phyloP scores from a whole-genome alignment of 305 asterid genomes.

The Solanum aculeatissimum region DNA sequence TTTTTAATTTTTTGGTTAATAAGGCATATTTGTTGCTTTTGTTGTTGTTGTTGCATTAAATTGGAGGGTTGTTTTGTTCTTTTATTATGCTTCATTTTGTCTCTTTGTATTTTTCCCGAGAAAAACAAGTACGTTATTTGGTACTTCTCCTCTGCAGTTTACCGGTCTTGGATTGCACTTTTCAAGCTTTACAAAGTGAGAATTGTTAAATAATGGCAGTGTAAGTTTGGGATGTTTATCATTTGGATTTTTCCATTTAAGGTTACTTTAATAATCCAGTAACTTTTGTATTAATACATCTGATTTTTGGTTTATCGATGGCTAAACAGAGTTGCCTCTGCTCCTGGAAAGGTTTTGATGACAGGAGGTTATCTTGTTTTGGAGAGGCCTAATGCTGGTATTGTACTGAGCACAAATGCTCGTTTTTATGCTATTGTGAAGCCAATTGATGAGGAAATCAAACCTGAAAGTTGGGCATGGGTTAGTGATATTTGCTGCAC shows the following conservation, averaged over 20 bases:
- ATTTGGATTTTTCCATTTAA: background rate
- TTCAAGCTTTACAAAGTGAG: background rate
- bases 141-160: background rate
- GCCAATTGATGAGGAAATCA: slow-evolving; percentile 56
- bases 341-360: slow-evolving; percentile 97
- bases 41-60: background rate
- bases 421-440: slow-evolving; percentile 84
- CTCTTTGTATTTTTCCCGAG: background rate
- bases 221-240: background rate
- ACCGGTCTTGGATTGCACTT: background rate
- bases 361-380: slow-evolving; percentile 92
- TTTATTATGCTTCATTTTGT: background rate
- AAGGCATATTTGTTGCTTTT: background rate
- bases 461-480: slow-evolving; percentile 67
- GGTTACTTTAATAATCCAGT: background rate
- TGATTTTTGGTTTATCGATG: slow-evolving; percentile 10
- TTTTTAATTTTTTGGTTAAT: background rate
- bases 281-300: background rate
- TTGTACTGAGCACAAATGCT: slow-evolving; percentile 92
- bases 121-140: background rate
- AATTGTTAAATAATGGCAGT: background rate
- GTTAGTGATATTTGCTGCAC: slow-evolving; percentile 23
- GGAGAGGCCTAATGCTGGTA: slow-evolving; percentile 97
- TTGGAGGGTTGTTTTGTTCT: background rate
- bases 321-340: slow-evolving; percentile 68